Evolutionary conservation across 2,329 filamentous ascomycete genomes (phyloP).

Genomic region (Fusarium cyanostomum): DNA sequence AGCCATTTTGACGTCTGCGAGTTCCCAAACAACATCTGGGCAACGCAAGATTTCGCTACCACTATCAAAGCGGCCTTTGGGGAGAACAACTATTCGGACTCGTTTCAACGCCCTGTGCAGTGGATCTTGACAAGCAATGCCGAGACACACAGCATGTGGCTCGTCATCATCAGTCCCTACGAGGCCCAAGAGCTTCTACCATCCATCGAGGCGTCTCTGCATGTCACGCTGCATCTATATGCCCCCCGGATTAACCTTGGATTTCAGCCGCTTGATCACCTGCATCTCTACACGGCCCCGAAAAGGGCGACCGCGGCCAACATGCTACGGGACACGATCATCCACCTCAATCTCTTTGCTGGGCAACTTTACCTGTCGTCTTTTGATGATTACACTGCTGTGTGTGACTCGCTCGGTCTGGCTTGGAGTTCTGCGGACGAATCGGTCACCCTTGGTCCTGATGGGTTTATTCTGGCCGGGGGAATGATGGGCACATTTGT

Average conservation of each 20-base stretch:
- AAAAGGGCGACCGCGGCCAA: neutral
- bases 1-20: slow-evolving; percentile 8
- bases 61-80: slow-evolving; percentile 9
- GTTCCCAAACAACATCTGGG: slow-evolving; percentile 26
- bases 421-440: slow-evolving; percentile 44
- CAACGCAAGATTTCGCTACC: slow-evolving; percentile 31
- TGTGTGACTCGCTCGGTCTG: slow-evolving; percentile 64
- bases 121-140: slow-evolving; percentile 27
- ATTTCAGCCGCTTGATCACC: slow-evolving; percentile 18
- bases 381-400: slow-evolving; percentile 61
- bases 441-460: slow-evolving; percentile 22
- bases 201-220: slow-evolving; percentile 46
- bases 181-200: slow-evolving; percentile 65
- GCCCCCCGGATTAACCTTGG: slow-evolving; percentile 53
- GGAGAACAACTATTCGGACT: slow-evolving; percentile 15
- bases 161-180: slow-evolving; percentile 61
- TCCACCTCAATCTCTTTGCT: slow-evolving; percentile 71
- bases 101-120: slow-evolving; percentile 38
- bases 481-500: neutral
- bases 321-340: slow-evolving; percentile 46
- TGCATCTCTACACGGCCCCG: slow-evolving; percentile 35
- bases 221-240: slow-evolving; percentile 61
- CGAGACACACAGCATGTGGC: accelerated
- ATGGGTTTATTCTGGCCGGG: slow-evolving; percentile 48
- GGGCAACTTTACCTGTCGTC: slow-evolving; percentile 71